Percentiles rank a stretch among this genome's conserved stretches.
Conservation (phyloP, 805 yeast genomes). For the Starmera caribaea region DNA sequence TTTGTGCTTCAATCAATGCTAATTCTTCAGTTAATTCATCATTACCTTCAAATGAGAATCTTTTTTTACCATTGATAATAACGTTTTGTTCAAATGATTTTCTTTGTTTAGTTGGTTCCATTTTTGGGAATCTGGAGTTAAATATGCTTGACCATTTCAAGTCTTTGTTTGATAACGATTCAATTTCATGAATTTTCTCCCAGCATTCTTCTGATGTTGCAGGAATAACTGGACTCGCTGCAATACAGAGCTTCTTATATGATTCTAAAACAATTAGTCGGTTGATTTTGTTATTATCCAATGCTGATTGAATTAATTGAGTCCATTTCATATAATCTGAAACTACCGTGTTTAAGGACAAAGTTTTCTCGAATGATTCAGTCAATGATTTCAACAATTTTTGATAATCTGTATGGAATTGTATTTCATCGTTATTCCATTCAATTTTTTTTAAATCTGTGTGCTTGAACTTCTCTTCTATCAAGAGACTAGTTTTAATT, state of each 20-base stretch:
- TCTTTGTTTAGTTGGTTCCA: slow-evolving; percentile 28
- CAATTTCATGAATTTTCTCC: slow-evolving; percentile 24
- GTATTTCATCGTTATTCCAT: slow-evolving; percentile 34
- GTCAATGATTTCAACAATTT: slow-evolving; percentile 38
- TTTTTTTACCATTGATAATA: slow-evolving; percentile 67
- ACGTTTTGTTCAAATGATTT: slow-evolving; percentile 37
- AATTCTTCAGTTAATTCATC: slow-evolving; percentile 27
- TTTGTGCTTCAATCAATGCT: slow-evolving; percentile 29
- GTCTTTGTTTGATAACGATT: slow-evolving; percentile 18
- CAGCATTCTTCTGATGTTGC: slow-evolving; percentile 75
- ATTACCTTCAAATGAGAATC: slow-evolving; percentile 32
- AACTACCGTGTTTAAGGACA: slow-evolving; percentile 74
- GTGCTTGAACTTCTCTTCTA: not conserved
- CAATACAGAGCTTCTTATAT: slow-evolving; percentile 43
- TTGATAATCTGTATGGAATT: slow-evolving; percentile 50
- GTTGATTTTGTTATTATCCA: slow-evolving; percentile 27
- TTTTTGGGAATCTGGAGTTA: slow-evolving; percentile 55
- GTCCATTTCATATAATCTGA: slow-evolving; percentile 87
- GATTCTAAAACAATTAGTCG: slow-evolving; percentile 35
- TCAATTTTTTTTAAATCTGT: slow-evolving; percentile 1
- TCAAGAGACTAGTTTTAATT: slow-evolving; percentile 12
- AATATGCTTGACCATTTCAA: slow-evolving; percentile 41
- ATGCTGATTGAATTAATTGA: slow-evolving; percentile 32
- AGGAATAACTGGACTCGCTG: slow-evolving; percentile 77
- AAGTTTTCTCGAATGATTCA: slow-evolving; percentile 44